Conservation (phyloP, 345 rosid species). For the Moringa oleifera region DNA sequence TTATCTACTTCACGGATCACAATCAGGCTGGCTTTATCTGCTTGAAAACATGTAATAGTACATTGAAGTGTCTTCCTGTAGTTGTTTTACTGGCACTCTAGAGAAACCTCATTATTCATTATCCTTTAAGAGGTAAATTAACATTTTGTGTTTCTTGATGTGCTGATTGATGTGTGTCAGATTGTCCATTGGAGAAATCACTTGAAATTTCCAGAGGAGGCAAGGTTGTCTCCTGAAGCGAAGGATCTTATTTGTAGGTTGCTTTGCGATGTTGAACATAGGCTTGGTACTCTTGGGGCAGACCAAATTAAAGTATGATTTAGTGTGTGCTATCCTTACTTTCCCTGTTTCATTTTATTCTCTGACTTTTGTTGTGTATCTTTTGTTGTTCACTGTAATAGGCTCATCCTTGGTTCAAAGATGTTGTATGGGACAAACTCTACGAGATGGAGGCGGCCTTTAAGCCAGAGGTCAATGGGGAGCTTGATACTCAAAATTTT, state of each 20-base stretch:
- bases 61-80: background rate
- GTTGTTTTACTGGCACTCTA: background rate
- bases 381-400: slow-evolving; percentile 21
- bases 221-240: slow-evolving; percentile 83
- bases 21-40: too few species aligned
- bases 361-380: slow-evolving; percentile 12
- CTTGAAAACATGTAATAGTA: too few species aligned
- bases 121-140: background rate
- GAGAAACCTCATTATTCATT: background rate
- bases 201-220: slow-evolving; percentile 71
- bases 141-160: background rate
- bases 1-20: background rate
- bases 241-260: slow-evolving; percentile 66
- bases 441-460: slow-evolving; percentile 89
- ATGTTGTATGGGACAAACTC: slow-evolving; percentile 65
- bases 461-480: slow-evolving; percentile 77
- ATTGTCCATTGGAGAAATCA: slow-evolving; percentile 88
- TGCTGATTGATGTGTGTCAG: slow-evolving; percentile 29
- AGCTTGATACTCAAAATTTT: slow-evolving; percentile 87
- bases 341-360: slow-evolving; percentile 10
- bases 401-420: slow-evolving; percentile 98
- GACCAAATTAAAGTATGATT: slow-evolving; percentile 61
- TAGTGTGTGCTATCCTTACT: background rate
- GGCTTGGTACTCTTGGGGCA: slow-evolving; percentile 77
- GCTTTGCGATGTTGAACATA: slow-evolving; percentile 80